phyloP scores from a whole-genome alignment of 2,329 filamentous ascomycete genomes.

The Coniochaeta pulveracea region DNA sequence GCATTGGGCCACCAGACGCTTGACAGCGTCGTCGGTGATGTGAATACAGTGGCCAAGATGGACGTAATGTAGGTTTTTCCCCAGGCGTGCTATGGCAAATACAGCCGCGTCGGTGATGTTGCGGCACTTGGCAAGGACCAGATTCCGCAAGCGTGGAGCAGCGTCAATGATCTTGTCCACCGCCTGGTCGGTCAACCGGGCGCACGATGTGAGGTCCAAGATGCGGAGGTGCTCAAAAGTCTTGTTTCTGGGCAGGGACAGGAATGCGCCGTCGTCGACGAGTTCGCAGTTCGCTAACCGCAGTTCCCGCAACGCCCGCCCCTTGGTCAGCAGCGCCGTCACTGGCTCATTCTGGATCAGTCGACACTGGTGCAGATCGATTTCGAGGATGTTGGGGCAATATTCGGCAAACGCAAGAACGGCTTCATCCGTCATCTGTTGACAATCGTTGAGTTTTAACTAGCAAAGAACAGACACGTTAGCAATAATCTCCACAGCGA shows the following conservation, averaged over 20 bases:
- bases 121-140: conserved; percentile 89
- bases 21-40: conserved; percentile 83
- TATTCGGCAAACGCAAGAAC: conserved; percentile 78
- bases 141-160: conserved; percentile 79
- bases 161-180: conserved; percentile 80
- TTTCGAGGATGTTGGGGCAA: conserved; percentile 89
- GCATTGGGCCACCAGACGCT: conserved; percentile 71
- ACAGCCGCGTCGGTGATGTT: conserved; percentile 87
- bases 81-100: conserved; percentile 73
- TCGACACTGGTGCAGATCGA: conserved; percentile 81
- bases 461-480: conserved; percentile 20
- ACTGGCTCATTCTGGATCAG: conserved; percentile 75
- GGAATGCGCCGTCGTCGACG: conserved; percentile 80
- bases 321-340: conserved; percentile 66
- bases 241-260: conserved; percentile 57
- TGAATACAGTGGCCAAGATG: conserved; percentile 88
- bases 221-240: conserved; percentile 84
- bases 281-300: conserved; percentile 76
- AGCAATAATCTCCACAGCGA: not conserved
- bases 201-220: conserved; percentile 83
- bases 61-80: conserved; percentile 94
- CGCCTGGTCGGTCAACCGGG: conserved; percentile 71
- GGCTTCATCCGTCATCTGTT: conserved; percentile 70
- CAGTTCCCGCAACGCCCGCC: conserved; percentile 78
- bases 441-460: conserved; percentile 90